Conservation (phyloP, 2,329 filamentous ascomycete genomes). For the Claviceps cyperi region DNA sequence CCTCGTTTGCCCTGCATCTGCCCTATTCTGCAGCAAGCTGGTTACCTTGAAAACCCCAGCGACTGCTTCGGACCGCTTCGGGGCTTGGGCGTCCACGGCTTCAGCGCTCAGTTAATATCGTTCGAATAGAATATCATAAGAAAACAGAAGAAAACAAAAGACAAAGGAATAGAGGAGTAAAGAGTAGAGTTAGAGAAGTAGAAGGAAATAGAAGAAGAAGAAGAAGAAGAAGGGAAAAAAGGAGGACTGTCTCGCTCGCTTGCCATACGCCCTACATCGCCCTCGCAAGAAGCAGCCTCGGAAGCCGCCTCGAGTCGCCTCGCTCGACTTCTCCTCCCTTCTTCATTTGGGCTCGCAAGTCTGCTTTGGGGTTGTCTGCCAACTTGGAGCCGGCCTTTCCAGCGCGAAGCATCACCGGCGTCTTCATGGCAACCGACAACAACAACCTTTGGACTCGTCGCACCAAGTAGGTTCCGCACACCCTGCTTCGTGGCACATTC, state of each 20-base stretch:
- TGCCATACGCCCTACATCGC: neutral
- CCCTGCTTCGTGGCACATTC: neutral
- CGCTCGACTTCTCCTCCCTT: neutral
- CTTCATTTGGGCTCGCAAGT: conserved; percentile 8
- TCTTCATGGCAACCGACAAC: conserved; percentile 35
- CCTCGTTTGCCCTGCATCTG: neutral
- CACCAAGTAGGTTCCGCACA: conserved; percentile 50
- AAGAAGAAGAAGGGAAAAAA: too few relatives aligned
- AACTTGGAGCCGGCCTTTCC: conserved; percentile 8
- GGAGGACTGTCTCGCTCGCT: neutral
- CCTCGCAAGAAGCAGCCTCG: neutral
- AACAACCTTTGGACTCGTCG: conserved; percentile 59
- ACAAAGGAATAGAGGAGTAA: too few relatives aligned
- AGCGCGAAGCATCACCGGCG: conserved; percentile 12
- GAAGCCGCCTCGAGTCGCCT: neutral
- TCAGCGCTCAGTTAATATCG: neutral
- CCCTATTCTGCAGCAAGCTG: neutral
- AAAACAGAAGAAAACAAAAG: too few relatives aligned
- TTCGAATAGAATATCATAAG: neutral
- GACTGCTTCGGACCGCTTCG: conserved; percentile 5
- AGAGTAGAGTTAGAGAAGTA: too few relatives aligned
- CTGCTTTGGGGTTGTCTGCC: conserved; percentile 12
- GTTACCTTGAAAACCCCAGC: neutral
- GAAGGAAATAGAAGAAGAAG: too few relatives aligned
- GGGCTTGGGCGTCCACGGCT: neutral